These are phyloP conservation scores for Solanum lignicaule DNA, from an alignment of 257 asterid genomes.

Conservation along the genomic window DNA sequence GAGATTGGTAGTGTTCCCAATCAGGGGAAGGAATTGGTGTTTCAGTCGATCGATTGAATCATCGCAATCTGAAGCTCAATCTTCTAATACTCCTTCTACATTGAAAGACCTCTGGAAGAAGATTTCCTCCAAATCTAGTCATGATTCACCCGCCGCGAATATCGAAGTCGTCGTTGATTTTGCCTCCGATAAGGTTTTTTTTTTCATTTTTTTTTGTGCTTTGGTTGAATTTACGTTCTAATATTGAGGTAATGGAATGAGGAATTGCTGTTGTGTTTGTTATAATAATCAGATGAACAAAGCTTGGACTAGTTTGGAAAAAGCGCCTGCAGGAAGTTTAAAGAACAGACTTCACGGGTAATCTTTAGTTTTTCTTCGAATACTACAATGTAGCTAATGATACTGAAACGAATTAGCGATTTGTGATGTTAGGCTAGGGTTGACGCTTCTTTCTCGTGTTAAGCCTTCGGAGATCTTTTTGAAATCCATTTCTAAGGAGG, in stretches of 20 bases:
- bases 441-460: slow-evolving; percentile 74
- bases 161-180: slow-evolving; percentile 69
- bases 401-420: neutral
- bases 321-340: slow-evolving; percentile 70
- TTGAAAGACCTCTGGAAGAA: slow-evolving; percentile 49
- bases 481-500: slow-evolving; percentile 87
- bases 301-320: slow-evolving; percentile 77
- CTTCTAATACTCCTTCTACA: slow-evolving; percentile 59
- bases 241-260: neutral
- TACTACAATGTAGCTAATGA: neutral
- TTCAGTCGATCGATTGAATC: slow-evolving; percentile 73
- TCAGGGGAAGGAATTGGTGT: slow-evolving; percentile 90
- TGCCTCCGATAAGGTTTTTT: slow-evolving; percentile 51
- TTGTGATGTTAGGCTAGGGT: slow-evolving; percentile 51
- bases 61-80: slow-evolving; percentile 26
- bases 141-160: slow-evolving; percentile 23
- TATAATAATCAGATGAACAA: slow-evolving; percentile 54
- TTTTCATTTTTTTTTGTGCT: neutral
- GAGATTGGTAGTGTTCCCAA: slow-evolving; percentile 72
- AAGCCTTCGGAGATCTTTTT: slow-evolving; percentile 89
- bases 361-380: neutral
- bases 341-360: slow-evolving; percentile 86
- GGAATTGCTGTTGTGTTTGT: neutral
- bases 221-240: neutral
- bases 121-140: slow-evolving; percentile 19